Percentiles rank a stretch among this genome's conserved stretches.
These are phyloP conservation scores for Podospora anserina DNA, from an alignment of 495 filamentous ascomycete species.

Conservation along the genomic window DNA sequence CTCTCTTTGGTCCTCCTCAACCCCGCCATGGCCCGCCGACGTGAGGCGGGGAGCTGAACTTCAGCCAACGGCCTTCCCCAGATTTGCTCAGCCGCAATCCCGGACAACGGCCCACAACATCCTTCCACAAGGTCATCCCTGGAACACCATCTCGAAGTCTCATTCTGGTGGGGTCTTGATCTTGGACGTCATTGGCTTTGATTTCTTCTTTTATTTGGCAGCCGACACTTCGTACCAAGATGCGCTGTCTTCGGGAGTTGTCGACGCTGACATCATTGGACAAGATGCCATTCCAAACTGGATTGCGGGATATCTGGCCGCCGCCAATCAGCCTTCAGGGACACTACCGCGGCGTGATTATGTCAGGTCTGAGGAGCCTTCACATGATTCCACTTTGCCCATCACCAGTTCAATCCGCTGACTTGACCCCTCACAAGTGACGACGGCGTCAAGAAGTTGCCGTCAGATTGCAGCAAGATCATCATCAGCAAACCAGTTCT, in stretches of 20 bases:
- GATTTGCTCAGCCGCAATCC: slow-evolving; percentile 6
- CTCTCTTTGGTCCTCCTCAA: slow-evolving; percentile 2
- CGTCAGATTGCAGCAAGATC: background rate
- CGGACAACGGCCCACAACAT: background rate
- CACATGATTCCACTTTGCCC: background rate
- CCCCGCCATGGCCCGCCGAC: background rate
- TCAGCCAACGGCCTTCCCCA: slow-evolving; percentile 13
- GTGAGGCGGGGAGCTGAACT: background rate
- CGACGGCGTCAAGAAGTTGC: background rate
- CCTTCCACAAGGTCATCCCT: background rate
- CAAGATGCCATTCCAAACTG: background rate
- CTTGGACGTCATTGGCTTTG: too few relatives aligned
- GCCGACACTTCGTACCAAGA: too few relatives aligned
- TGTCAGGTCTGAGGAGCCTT: background rate
- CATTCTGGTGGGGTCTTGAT: background rate
- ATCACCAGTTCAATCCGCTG: background rate
- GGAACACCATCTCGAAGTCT: background rate
- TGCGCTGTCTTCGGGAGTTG: background rate
- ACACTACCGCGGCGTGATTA: background rate
- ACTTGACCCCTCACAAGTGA: background rate
- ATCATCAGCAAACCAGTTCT: background rate
- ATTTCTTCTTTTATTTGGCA: background rate
- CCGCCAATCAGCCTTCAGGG: background rate
- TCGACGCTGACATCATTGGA: background rate
- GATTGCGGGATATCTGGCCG: background rate